Base-by-base conservation (phyloP, 148 eudicot genomes). In the Vaccinium vitisidaea region DNA sequence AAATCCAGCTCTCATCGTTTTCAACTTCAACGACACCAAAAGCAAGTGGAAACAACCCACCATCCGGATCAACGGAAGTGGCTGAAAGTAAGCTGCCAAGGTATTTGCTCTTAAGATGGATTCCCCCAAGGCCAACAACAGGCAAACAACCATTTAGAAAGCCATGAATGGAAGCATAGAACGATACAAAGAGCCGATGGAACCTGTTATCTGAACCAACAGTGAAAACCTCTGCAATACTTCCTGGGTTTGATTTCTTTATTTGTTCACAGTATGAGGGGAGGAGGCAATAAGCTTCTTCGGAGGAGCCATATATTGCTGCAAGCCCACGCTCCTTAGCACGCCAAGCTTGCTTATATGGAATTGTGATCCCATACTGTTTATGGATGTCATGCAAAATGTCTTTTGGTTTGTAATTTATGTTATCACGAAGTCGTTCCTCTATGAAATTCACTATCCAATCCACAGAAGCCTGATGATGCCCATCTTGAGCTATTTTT, bases 301-400 rank as follows among this genome's bases (percentile, higher is more conserved):
- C 95, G 81, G 88, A 92, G 84, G 95, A 91, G 58, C 95, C 95
- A 84, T 90, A 89, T 58, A 93, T 89, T 80, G 92, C 92, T 32
- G 89, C 90, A 80, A 93, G 92, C 11, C 91, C 93, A 25, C 95
- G 88, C 71, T 92, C 95, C 86, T 89, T 92, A 52, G 94, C 95
- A 25, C 94, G 92, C 95, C 95, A 92, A 23, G 95, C 94, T 84
- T 93, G 95, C 86, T 91, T 93, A 84, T 93, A 93, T 0, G 95
- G 93, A 84, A 93, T 90, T n/a, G 93, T 90, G 58, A 92, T 88
- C 77, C 95, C 95, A 75, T 92, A 92, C 25, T 93, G 89, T 69
- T 90, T 75, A 25, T 90, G 84, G 48, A 93, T 84, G 80, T 93
- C 94, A 48, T 85, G 87, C 70, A 92, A 85, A 81, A 92, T 93